Evolutionary conservation across 768 basidiomycete species (phyloP).

Genomic region (Sistotremastrum suecicum): DNA sequence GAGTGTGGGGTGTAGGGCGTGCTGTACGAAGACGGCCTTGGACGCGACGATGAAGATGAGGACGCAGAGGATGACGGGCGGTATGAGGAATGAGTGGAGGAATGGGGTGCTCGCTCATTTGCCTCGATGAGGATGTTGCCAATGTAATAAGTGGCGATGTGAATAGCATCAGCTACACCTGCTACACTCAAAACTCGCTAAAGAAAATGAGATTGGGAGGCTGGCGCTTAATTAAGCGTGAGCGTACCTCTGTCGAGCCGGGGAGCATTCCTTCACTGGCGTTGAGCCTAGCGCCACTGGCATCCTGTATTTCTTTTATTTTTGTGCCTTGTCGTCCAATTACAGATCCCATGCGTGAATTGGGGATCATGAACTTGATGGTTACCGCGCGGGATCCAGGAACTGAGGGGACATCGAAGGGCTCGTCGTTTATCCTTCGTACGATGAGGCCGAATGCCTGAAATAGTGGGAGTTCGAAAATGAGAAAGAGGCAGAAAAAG

Average conservation of each 20-base stretch:
- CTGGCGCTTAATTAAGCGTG: not conserved
- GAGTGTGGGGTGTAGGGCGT: conserved; percentile 25
- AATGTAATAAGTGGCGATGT: conserved; percentile 98
- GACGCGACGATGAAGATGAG: conserved; percentile 24
- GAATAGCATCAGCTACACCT: conserved; percentile 96
- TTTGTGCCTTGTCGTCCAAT: conserved; percentile 97
- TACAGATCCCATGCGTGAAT: conserved; percentile 97
- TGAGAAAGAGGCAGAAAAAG: not conserved
- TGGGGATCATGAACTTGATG: conserved; percentile 99
- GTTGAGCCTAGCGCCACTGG: conserved; percentile 89
- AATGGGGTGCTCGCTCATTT: conserved; percentile 67
- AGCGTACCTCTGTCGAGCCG: conserved; percentile 89
- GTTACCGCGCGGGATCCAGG: conserved; percentile 97
- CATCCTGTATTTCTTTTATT: conserved; percentile 99
- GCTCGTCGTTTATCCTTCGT: conserved; percentile 96
- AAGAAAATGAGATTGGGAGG: conserved; percentile 4
- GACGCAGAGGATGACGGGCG: conserved; percentile 51
- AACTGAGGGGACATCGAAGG: conserved; percentile 93
- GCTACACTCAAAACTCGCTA: conserved; percentile 96
- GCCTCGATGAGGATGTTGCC: conserved; percentile 95
- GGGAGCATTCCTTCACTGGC: conserved; percentile 98
- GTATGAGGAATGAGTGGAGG: conserved; percentile 42
- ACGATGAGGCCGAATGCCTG: conserved; percentile 99
- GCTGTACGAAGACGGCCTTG: conserved; percentile 44
- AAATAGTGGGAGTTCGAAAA: not conserved